Percentiles rank a stretch among this genome's conserved stretches.
Conservation (phyloP, 768 basidiomycete species). For the Boletus rubroflammeus region DNA sequence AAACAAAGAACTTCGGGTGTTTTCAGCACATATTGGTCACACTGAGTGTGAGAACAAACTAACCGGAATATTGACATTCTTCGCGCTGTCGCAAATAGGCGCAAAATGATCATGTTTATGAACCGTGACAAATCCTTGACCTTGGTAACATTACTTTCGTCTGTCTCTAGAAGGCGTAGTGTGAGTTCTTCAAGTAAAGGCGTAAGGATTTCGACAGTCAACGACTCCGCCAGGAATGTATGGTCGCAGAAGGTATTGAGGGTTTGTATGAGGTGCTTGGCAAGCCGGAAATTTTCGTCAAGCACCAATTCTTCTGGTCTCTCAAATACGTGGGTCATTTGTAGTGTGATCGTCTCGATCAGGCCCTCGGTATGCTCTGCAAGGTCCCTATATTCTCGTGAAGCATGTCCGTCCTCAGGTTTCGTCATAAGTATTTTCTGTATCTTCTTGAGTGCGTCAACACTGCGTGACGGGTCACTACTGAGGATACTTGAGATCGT, state of each 20-base stretch:
- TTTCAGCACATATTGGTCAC: conserved; percentile 3
- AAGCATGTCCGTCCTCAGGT: conserved; percentile 68
- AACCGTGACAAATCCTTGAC: conserved; percentile 93
- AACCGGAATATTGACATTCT: conserved; percentile 90
- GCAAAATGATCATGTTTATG: conserved; percentile 97
- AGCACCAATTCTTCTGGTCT: conserved; percentile 67
- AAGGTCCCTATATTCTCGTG: conserved; percentile 69
- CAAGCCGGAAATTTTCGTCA: conserved; percentile 85
- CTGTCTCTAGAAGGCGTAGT: conserved; percentile 86
- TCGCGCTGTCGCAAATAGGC: conserved; percentile 86
- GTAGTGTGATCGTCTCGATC: conserved; percentile 84
- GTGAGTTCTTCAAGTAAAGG: conserved; percentile 91
- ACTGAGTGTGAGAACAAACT: conserved; percentile 22
- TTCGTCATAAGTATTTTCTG: conserved; percentile 80
- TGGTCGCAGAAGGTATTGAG: conserved; percentile 95
- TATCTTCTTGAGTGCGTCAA: conserved; percentile 91
- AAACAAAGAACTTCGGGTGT: conserved; percentile 52
- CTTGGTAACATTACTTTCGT: conserved; percentile 77
- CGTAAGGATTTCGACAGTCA: conserved; percentile 81
- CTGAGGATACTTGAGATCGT: conserved; percentile 88
- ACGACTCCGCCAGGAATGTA: conserved; percentile 76
- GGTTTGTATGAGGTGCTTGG: conserved; percentile 96
- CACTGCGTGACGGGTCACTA: conserved; percentile 79
- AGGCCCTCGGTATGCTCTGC: conserved; percentile 80
- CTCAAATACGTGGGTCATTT: conserved; percentile 92